These are phyloP conservation scores for Hirschfeldia incana DNA, from an alignment of 345 rosid genomes.

Conservation along the genomic window DNA sequence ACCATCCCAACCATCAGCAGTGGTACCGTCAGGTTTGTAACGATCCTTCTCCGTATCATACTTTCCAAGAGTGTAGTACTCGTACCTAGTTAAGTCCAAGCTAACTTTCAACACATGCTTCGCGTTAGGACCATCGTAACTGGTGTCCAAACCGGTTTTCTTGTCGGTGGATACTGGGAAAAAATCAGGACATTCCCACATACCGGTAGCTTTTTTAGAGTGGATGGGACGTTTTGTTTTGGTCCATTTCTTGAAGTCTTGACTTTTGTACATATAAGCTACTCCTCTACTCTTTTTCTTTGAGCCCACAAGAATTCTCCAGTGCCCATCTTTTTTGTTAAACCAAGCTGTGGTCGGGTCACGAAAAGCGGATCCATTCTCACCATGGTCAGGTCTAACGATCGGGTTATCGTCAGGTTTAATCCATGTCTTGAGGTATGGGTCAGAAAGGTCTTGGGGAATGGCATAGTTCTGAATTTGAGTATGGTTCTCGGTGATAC, in stretches of 20 bases:
- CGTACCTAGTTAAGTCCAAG: constrained; percentile 63
- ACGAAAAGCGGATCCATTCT: constrained; percentile 76
- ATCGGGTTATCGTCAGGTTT: constrained; percentile 75
- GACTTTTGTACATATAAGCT: constrained; percentile 65
- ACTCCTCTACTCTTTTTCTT: constrained; percentile 53
- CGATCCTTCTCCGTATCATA: constrained; percentile 47
- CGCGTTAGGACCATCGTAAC: constrained; percentile 37
- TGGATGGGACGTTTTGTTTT: constrained; percentile 67
- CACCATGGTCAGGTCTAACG: constrained; percentile 42
- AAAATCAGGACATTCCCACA: constrained; percentile 97
- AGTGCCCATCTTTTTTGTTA: constrained; percentile 46
- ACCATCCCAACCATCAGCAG: constrained; percentile 70
- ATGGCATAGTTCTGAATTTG: constrained; percentile 80
- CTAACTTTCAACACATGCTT: constrained; percentile 75
- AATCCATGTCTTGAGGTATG: constrained; percentile 71
- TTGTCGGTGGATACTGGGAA: constrained; percentile 72
- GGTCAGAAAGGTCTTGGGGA: constrained; percentile 70
- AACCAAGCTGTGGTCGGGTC: constrained; percentile 94
- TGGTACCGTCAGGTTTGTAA: constrained; percentile 54
- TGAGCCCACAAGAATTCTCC: constrained; percentile 68
- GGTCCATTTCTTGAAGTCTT: constrained; percentile 63
- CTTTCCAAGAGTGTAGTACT: constrained; percentile 70
- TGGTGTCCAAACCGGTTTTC: constrained; percentile 63
- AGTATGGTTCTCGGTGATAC: constrained; percentile 48
- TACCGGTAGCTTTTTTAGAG: constrained; percentile 57